Conservation (phyloP, 2,329 filamentous ascomycete species). For the Rhinocladiella similis region DNA sequence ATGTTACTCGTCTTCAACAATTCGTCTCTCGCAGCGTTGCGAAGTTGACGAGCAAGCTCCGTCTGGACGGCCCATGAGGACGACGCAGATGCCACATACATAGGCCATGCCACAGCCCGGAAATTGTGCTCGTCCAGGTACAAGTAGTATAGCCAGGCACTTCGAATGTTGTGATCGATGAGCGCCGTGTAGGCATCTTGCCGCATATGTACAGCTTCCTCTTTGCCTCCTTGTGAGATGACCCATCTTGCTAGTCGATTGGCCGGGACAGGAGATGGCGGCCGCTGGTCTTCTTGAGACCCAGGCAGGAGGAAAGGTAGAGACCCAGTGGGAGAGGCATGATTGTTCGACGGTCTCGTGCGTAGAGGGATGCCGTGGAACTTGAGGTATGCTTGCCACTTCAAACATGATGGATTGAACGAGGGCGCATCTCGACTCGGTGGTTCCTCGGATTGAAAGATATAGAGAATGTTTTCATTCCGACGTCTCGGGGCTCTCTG, state of each 20-base stretch:
- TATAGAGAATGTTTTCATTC: constrained; percentile 64
- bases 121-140: constrained; percentile 74
- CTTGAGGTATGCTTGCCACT: constrained; percentile 92
- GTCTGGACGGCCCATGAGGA: constrained; percentile 62
- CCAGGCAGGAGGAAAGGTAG: constrained; percentile 79
- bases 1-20: constrained; percentile 62
- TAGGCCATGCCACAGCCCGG: constrained; percentile 60
- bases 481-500: constrained; percentile 53
- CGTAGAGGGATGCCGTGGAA: constrained; percentile 70
- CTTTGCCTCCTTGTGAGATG: constrained; percentile 36
- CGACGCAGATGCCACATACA: constrained; percentile 69
- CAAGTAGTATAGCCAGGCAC: constrained; percentile 83
- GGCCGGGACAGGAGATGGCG: constrained; percentile 55
- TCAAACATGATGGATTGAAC: constrained; percentile 89
- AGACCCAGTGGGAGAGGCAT: constrained; percentile 85
- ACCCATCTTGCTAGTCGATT: constrained; percentile 70
- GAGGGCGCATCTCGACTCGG: constrained; percentile 63
- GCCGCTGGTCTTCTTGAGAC: constrained; percentile 26
- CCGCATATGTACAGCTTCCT: constrained; percentile 55
- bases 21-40: constrained; percentile 70
- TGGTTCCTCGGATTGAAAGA: constrained; percentile 71
- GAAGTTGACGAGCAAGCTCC: constrained; percentile 66
- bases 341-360: constrained; percentile 76
- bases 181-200: constrained; percentile 77
- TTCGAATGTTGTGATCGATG: constrained; percentile 73